Conservation (phyloP, 2,329 filamentous ascomycete genomes). For the Aspergillus pseudoglaucus region DNA sequence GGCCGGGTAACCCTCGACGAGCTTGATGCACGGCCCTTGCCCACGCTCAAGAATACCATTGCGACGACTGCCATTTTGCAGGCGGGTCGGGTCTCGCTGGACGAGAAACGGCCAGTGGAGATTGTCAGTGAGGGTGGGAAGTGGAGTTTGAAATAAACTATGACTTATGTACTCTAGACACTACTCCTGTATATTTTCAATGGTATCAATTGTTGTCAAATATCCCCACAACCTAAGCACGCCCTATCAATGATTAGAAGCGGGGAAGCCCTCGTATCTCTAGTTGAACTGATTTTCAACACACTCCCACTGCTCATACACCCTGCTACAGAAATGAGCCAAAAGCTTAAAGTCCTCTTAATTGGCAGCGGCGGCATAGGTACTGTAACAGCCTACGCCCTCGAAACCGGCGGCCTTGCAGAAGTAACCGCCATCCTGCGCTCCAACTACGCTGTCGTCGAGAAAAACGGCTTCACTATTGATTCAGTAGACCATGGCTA, state of each 20-base stretch:
- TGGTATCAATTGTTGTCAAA: too few relatives aligned
- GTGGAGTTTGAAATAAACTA: constrained; percentile 59
- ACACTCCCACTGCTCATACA: background rate
- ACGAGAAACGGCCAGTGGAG: constrained; percentile 70
- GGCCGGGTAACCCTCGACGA: constrained; percentile 65
- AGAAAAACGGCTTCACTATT: constrained; percentile 47
- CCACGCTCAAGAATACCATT: constrained; percentile 81
- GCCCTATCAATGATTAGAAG: background rate
- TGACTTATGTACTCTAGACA: background rate
- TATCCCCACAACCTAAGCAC: background rate
- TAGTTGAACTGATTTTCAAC: background rate
- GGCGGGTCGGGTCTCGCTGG: constrained; percentile 75
- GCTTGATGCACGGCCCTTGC: constrained; percentile 72
- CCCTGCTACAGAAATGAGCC: background rate
- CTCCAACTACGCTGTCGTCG: constrained; percentile 49
- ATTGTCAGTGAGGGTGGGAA: constrained; percentile 46
- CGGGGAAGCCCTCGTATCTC: background rate
- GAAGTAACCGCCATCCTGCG: constrained; percentile 50
- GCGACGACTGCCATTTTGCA: constrained; percentile 88
- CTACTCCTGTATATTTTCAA: background rate
- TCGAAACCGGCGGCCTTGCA: constrained; percentile 47
- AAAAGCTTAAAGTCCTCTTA: constrained; percentile 38
- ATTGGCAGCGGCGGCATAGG: constrained; percentile 53
- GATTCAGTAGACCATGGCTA: constrained; percentile 51
- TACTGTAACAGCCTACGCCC: constrained; percentile 49